phyloP scores from a whole-genome alignment of 768 basidiomycete genomes.

The Podaxis rugospora region DNA sequence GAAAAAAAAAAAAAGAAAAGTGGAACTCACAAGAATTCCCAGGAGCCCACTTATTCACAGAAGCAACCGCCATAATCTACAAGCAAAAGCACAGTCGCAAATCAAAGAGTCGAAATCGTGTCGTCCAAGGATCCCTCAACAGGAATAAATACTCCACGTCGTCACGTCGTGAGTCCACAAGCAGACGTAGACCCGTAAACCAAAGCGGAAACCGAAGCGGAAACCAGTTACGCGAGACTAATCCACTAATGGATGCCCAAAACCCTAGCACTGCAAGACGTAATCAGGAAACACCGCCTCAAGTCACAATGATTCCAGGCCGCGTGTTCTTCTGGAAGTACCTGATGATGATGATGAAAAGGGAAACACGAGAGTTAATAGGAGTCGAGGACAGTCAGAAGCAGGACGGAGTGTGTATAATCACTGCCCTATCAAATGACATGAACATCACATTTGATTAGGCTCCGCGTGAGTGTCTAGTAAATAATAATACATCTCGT shows the following conservation, averaged over 20 bases:
- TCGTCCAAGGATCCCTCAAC: no score
- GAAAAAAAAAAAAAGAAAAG: not conserved
- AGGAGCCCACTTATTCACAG: constrained; percentile 37
- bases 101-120: not conserved
- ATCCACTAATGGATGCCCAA: not conserved
- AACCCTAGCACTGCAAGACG: not conserved
- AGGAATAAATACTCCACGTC: no score
- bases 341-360: not conserved
- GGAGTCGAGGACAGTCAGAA: not conserved
- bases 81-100: not conserved
- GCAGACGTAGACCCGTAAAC: no score
- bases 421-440: not conserved
- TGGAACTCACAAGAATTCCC: constrained; percentile 36
- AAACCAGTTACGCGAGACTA: no score
- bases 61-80: constrained; percentile 20
- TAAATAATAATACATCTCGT: not conserved
- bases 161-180: no score
- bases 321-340: not conserved
- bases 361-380: not conserved
- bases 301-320: not conserved
- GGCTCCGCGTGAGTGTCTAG: not conserved
- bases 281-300: not conserved
- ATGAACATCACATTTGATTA: not conserved
- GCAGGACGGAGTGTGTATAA: not conserved
- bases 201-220: no score